Base-by-base conservation (phyloP, 805 yeast species). In the Hanseniaspora taiwanica region DNA sequence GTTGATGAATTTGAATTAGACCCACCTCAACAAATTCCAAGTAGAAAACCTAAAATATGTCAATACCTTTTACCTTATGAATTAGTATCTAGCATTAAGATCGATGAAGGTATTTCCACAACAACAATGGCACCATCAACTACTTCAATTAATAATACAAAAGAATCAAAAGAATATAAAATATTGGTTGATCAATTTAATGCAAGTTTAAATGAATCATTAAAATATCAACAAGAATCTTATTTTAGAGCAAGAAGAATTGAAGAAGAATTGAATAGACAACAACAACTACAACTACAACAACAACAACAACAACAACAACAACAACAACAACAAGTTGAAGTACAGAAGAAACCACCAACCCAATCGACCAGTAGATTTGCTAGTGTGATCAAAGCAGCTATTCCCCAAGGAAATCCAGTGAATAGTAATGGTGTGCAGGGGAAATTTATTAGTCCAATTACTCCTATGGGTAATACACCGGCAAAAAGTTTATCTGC, bases 11-110 rank as follows among this genome's bases (percentile, higher is more conserved):
- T 85, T 45, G 68, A 67, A 0, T 67, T 66, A 45, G 96, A 87
- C 57, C 96, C 96, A 2, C 94, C 95, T 1, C 96, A 87, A 53
- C 95, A 86, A 55, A 81, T 87, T 45, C 96, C 96, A 2, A 81
- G 94, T 1, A 64, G 94, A 52, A 71, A 69, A 44, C 96, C 96
- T 6, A 68, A 78, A 47, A 69, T 71, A 49, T 96, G 96, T 6
- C 80, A 84, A 52, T 86, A 79, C 18, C 66, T 72, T 9, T 67
- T 72, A 14, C 84, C 87, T 0, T 83, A 79, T 35, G 89, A 82
- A 45, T 44, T 64, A 23, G 56, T 65, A 16, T 76, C 79, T 0
- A 74, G 73, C 0, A 77, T 83, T 0, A 72, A 81, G 17, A 64
- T 81, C 24, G 72, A 81, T 1, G 66, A 76, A 38, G 93, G 93